phyloP scores from a whole-genome alignment of 352 stramenopile species.

The Elongisporangium senticosum region DNA sequence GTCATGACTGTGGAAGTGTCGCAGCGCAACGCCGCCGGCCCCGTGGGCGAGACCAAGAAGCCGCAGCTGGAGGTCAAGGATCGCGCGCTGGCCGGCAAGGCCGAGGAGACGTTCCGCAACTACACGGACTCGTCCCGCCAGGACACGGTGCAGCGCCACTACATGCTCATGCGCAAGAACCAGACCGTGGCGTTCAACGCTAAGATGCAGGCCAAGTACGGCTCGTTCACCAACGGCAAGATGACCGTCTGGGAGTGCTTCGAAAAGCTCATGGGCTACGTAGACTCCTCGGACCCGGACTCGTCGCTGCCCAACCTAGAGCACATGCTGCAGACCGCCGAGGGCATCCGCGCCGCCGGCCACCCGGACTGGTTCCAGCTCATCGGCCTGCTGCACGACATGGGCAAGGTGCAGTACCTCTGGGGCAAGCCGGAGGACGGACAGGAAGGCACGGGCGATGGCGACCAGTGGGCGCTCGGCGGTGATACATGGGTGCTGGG shows the following conservation, averaged over 20 bases:
- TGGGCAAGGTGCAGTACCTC: conserved; percentile 94
- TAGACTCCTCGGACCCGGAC: conserved; percentile 92
- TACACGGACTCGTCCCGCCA: conserved; percentile 71
- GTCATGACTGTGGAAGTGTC: background rate
- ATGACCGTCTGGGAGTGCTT: conserved; percentile 93
- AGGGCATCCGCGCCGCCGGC: conserved; percentile 84
- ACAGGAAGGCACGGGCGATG: conserved; percentile 82
- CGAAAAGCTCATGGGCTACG: conserved; percentile 83
- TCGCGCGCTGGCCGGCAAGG: conserved; percentile 46
- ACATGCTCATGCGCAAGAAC: conserved; percentile 70
- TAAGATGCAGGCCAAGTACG: conserved; percentile 73
- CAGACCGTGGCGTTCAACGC: conserved; percentile 65
- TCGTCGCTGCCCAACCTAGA: conserved; percentile 86
- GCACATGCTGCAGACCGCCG: conserved; percentile 93
- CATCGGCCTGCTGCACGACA: conserved; percentile 89
- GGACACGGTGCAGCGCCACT: conserved; percentile 65
- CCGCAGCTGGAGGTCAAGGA: conserved; percentile 25
- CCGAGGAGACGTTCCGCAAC: conserved; percentile 69
- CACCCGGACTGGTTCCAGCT: conserved; percentile 93
- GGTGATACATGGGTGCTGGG: conserved; percentile 92
- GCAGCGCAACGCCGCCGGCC: conserved; percentile 1
- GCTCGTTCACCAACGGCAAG: conserved; percentile 58
- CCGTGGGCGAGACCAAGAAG: conserved; percentile 6
- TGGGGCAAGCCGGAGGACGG: conserved; percentile 82
- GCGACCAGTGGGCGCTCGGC: conserved; percentile 91